Evolutionary conservation across 2,329 filamentous ascomycete genomes (phyloP).

Genomic region (Basipetospora chlamydospora): DNA sequence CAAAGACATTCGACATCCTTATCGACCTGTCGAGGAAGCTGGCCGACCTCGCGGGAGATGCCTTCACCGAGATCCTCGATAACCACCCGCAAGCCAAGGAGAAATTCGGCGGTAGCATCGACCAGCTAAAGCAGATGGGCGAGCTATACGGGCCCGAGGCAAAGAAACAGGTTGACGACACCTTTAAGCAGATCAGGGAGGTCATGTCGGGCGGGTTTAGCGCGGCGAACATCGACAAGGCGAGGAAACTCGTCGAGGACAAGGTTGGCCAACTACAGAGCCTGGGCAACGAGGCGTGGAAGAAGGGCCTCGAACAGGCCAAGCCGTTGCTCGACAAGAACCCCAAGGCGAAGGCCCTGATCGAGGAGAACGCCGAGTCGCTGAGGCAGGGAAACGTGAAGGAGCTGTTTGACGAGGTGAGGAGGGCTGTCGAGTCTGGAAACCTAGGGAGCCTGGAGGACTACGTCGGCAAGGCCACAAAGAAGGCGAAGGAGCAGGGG

Average conservation of each 20-base stretch:
- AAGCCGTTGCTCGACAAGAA: slow-evolving; percentile 63
- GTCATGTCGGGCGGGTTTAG: slow-evolving; percentile 48
- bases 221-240: slow-evolving; percentile 34
- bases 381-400: slow-evolving; percentile 53
- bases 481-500: slow-evolving; percentile 31
- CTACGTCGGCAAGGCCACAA: slow-evolving; percentile 18
- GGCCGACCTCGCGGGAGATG: slow-evolving; percentile 46
- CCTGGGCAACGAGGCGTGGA: slow-evolving; percentile 57
- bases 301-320: slow-evolving; percentile 54
- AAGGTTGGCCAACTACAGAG: slow-evolving; percentile 53
- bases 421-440: slow-evolving; percentile 45
- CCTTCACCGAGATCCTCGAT: slow-evolving; percentile 49
- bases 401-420: slow-evolving; percentile 49
- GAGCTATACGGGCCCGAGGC: slow-evolving; percentile 60
- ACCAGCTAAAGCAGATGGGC: slow-evolving; percentile 55
- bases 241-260: slow-evolving; percentile 50
- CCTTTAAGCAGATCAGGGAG: slow-evolving; percentile 51
- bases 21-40: slow-evolving; percentile 46
- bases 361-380: slow-evolving; percentile 55
- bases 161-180: slow-evolving; percentile 61
- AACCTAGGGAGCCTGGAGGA: slow-evolving; percentile 31
- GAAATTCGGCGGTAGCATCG: slow-evolving; percentile 52
- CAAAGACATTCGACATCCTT: slow-evolving; percentile 46
- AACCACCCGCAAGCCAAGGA: slow-evolving; percentile 63
- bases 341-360: slow-evolving; percentile 56